phyloP scores from a whole-genome alignment of 2,329 filamentous ascomycete species.

The Bipolaris victoriae region DNA sequence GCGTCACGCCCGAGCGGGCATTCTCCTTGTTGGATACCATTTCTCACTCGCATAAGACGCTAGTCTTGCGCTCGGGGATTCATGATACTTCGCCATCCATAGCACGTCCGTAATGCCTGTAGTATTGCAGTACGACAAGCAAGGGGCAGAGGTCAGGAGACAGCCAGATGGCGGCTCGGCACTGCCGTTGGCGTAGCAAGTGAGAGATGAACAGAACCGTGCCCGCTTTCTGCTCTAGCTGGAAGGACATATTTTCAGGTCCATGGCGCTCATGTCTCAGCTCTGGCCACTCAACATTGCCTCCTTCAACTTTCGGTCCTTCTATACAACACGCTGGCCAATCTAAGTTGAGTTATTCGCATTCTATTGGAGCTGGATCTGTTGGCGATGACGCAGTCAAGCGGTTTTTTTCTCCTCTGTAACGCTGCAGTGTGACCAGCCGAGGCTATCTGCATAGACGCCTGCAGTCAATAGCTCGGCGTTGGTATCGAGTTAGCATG shows the following conservation, averaged over 20 bases:
- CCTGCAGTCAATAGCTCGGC: conserved; percentile 1
- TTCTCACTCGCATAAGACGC: neutral
- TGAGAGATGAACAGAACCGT: conserved; percentile 1
- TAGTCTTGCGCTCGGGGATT: neutral
- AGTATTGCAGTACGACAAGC: neutral
- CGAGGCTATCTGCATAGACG: conserved; percentile 5
- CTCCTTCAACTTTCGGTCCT: conserved; percentile 7
- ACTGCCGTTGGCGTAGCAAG: neutral
- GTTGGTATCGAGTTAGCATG: neutral
- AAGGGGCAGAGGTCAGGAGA: conserved; percentile 1
- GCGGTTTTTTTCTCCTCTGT: conserved; percentile 3
- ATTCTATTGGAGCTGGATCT: neutral
- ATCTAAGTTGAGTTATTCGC: conserved; percentile 2
- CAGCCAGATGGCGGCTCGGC: neutral
- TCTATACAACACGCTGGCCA: conserved; percentile 2
- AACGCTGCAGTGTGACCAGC: conserved; percentile 8
- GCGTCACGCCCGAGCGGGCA: neutral
- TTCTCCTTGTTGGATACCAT: neutral
- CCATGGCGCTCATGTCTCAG: conserved; percentile 6
- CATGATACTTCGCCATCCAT: neutral
- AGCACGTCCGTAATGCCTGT: neutral
- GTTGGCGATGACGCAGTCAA: neutral
- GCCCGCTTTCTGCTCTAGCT: neutral
- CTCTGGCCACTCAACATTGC: conserved; percentile 2
- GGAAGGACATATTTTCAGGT: conserved; percentile 6